Evolutionary conservation across 2,329 filamentous ascomycete genomes (phyloP).

Genomic region (Arachnomyces sp.): DNA sequence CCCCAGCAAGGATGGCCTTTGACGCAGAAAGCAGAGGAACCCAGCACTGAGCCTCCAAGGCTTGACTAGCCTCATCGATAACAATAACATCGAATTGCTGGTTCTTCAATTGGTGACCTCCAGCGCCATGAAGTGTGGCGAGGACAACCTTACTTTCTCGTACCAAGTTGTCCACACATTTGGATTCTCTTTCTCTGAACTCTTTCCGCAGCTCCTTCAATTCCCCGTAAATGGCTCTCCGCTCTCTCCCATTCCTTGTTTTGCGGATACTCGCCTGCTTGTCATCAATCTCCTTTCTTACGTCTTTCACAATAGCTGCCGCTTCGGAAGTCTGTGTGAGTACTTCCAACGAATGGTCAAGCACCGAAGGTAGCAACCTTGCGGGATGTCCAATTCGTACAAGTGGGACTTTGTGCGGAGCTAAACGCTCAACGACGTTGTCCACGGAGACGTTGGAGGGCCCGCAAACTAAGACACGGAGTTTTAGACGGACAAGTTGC

Average conservation of each 20-base stretch:
- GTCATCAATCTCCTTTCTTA: conserved; percentile 84
- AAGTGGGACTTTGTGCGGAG: conserved; percentile 76
- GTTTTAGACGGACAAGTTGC: conserved; percentile 68
- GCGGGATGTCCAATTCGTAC: conserved; percentile 89
- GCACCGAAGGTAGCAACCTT: conserved; percentile 75
- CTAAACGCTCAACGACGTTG: conserved; percentile 90
- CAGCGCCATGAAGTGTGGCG: conserved; percentile 85
- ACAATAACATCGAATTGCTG: conserved; percentile 88
- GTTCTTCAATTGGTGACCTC: conserved; percentile 70
- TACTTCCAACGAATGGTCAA: conserved; percentile 85
- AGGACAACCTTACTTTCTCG: conserved; percentile 77
- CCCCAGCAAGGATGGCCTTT: conserved; percentile 85
- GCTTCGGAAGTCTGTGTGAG: conserved; percentile 86
- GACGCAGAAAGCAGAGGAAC: conserved; percentile 71
- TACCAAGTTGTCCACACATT: conserved; percentile 71
- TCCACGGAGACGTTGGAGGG: conserved; percentile 97
- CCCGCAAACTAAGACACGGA: conserved; percentile 83
- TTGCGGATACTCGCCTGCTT: conserved; percentile 87
- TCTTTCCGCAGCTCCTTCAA: conserved; percentile 81
- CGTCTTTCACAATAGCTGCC: conserved; percentile 79
- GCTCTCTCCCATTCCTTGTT: conserved; percentile 70
- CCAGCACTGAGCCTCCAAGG: conserved; percentile 95
- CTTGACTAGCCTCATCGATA: conserved; percentile 93
- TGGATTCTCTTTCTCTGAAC: conserved; percentile 74
- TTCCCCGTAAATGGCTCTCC: conserved; percentile 74